These are phyloP conservation scores for Guyanaporus albipodus DNA, from an alignment of 768 basidiomycete genomes.

Conservation along the genomic window DNA sequence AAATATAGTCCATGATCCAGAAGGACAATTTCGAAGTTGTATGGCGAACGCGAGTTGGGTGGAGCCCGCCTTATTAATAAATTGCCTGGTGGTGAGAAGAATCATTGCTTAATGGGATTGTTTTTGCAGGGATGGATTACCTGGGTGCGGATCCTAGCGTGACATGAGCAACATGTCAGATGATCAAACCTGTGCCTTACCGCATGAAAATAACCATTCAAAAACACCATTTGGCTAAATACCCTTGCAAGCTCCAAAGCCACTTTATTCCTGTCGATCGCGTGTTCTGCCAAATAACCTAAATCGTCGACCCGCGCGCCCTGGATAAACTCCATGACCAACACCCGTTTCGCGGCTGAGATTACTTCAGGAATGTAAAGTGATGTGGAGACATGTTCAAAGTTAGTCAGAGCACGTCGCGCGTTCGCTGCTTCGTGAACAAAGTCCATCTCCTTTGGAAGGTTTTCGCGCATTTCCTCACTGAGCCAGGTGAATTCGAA, in stretches of 20 bases:
- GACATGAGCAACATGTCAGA: slow-evolving; percentile 13
- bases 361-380: slow-evolving; percentile 87
- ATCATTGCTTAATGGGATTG: slow-evolving; percentile 1
- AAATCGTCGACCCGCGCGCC: slow-evolving; percentile 89
- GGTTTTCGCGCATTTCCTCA: slow-evolving; percentile 91
- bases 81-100: slow-evolving; percentile 53
- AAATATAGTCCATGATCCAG: slow-evolving; percentile 95
- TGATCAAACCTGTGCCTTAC: slow-evolving; percentile 39
- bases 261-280: slow-evolving; percentile 92
- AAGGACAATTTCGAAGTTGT: slow-evolving; percentile 94
- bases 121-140: slow-evolving; percentile 32
- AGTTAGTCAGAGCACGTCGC: slow-evolving; percentile 63
- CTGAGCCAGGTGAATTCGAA: slow-evolving; percentile 94
- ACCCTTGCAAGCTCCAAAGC: slow-evolving; percentile 86
- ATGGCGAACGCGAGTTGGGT: slow-evolving; percentile 62
- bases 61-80: slow-evolving; percentile 81
- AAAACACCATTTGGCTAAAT: slow-evolving; percentile 92
- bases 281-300: slow-evolving; percentile 70
- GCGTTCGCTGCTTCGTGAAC: slow-evolving; percentile 86
- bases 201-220: slow-evolving; percentile 88
- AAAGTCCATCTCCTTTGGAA: slow-evolving; percentile 95
- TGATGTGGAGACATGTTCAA: slow-evolving; percentile 65
- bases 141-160: slow-evolving; percentile 80
- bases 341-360: slow-evolving; percentile 73
- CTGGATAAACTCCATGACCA: slow-evolving; percentile 93